Conservation (phyloP, 1,284 basidiomycete genomes). For the Malassezia sympodialis region DNA sequence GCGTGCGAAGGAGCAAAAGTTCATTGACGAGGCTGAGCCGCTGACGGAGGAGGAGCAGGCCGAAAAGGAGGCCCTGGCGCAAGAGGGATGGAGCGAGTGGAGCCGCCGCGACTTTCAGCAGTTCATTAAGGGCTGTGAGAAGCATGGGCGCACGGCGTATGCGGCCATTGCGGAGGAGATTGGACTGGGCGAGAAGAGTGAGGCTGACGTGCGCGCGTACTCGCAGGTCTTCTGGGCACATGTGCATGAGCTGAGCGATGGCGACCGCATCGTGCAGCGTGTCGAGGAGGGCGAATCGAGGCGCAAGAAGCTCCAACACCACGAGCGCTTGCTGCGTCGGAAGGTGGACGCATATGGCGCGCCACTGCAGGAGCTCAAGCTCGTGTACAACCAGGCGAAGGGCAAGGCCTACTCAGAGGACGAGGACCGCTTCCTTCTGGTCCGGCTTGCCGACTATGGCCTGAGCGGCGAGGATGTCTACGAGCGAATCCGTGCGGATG, state of each 20-base stretch:
- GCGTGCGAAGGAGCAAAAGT: slow-evolving; percentile 66
- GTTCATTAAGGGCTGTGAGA: slow-evolving; percentile 74
- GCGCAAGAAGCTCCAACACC: slow-evolving; percentile 31
- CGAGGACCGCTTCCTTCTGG: slow-evolving; percentile 89
- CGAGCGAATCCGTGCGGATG: slow-evolving; percentile 90
- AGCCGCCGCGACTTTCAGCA: slow-evolving; percentile 85
- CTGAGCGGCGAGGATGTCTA: slow-evolving; percentile 85
- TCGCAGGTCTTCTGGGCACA: slow-evolving; percentile 79
- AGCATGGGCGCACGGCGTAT: slow-evolving; percentile 70
- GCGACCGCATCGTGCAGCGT: slow-evolving; percentile 30
- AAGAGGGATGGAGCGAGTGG: slow-evolving; percentile 37
- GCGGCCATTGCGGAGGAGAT: slow-evolving; percentile 75
- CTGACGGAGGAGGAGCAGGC: slow-evolving; percentile 62
- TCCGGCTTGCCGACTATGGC: slow-evolving; percentile 81
- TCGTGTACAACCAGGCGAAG: slow-evolving; percentile 55
- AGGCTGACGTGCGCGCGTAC: slow-evolving; percentile 71
- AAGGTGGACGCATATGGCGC: slow-evolving; percentile 26
- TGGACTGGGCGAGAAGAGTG: slow-evolving; percentile 56
- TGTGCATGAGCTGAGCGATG: slow-evolving; percentile 63
- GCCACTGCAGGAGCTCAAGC: slow-evolving; percentile 38
- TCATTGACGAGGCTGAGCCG: slow-evolving; percentile 56
- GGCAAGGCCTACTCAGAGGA: slow-evolving; percentile 86
- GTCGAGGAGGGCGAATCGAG: slow-evolving; percentile 45
- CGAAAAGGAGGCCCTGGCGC: slow-evolving; percentile 56
- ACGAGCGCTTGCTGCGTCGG: slow-evolving; percentile 30